Conservation (phyloP, 495 filamentous ascomycete genomes). For the Beverwykella pulmonaria region DNA sequence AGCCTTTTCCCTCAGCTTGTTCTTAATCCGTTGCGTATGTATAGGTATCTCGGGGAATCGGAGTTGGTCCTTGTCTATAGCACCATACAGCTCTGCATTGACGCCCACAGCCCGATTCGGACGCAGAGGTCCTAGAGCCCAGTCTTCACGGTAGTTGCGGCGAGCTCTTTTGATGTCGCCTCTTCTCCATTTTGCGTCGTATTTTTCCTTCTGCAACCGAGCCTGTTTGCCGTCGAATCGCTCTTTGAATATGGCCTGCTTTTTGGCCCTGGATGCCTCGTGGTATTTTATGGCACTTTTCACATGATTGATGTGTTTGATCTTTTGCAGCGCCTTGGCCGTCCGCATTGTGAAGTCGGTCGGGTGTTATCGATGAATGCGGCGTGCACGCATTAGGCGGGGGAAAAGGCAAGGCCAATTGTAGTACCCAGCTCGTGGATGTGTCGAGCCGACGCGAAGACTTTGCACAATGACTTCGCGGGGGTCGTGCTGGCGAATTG, state of each 20-base stretch:
- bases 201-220: constrained; percentile 21
- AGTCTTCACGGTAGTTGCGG: constrained; percentile 63
- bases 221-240: neutral
- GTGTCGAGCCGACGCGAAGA: neutral
- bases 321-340: constrained; percentile 4
- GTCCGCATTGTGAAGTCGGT: neutral
- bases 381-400: neutral
- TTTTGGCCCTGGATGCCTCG: neutral
- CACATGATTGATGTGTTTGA: constrained; percentile 17
- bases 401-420: neutral
- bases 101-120: constrained; percentile 68
- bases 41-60: constrained; percentile 27
- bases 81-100: constrained; percentile 53
- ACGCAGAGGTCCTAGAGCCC: constrained; percentile 72
- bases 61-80: constrained; percentile 44
- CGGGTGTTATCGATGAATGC: constrained; percentile 7
- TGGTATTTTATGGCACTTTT: constrained; percentile 9
- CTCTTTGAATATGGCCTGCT: neutral
- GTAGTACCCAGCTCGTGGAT: neutral
- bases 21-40: constrained; percentile 12
- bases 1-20: constrained; percentile 54
- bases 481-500: neutral
- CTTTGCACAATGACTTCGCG: neutral
- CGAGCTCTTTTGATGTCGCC: constrained; percentile 42
- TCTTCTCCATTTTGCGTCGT: constrained; percentile 20